phyloP scores from a whole-genome alignment of 371 early-diverging fungal species.

The Mucor lusitanicus region DNA sequence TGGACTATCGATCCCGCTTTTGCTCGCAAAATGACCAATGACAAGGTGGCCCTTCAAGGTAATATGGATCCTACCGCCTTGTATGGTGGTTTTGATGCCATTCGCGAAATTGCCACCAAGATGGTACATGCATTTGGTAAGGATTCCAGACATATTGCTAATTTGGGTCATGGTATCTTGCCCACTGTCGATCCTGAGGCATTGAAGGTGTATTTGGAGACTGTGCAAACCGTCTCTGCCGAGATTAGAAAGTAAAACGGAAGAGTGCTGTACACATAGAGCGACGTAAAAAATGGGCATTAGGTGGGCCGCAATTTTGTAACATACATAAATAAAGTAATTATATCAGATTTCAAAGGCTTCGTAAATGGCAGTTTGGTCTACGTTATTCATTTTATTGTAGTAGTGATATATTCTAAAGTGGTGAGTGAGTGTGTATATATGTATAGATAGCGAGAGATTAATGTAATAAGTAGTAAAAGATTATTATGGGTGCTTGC shows the following conservation, averaged over 20 bases:
- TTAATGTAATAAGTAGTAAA: background rate
- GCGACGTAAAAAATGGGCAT: background rate
- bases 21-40: constrained; percentile 62
- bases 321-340: background rate
- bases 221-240: constrained; percentile 59
- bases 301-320: constrained; percentile 1
- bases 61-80: constrained; percentile 92
- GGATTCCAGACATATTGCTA: constrained; percentile 81
- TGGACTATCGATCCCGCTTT: constrained; percentile 86
- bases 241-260: constrained; percentile 38
- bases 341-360: background rate
- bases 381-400: background rate
- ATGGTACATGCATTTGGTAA: constrained; percentile 89
- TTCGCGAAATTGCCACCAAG: constrained; percentile 68
- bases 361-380: too few relatives aligned
- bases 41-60: constrained; percentile 86
- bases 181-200: constrained; percentile 78
- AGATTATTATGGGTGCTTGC: too few relatives aligned
- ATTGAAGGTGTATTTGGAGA: constrained; percentile 70
- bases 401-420: background rate
- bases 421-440: background rate
- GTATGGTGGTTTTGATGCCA: constrained; percentile 76
- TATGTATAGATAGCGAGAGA: background rate
- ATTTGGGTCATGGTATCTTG: constrained; percentile 95
- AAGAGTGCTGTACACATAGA: background rate